Evolutionary conservation across 2,329 filamentous ascomycete species (phyloP).

Genomic region (Venturia asperata): DNA sequence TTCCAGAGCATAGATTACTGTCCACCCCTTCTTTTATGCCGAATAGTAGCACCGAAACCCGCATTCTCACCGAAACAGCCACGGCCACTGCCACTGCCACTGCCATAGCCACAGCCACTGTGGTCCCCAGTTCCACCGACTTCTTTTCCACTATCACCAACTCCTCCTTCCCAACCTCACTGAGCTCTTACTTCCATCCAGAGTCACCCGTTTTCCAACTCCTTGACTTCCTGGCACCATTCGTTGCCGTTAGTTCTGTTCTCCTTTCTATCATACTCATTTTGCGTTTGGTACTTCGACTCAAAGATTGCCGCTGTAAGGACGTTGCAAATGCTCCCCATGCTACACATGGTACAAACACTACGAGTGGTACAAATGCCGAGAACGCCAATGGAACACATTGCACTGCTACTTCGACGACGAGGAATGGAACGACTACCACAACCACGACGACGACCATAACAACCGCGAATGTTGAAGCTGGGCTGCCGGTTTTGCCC

Average conservation of each 20-base stretch:
- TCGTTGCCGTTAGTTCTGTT: background rate
- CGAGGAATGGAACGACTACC: too few species aligned
- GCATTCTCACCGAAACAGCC: background rate
- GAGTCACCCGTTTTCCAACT: background rate
- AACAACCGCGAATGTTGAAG: too few species aligned
- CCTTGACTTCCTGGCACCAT: background rate
- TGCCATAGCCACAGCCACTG: background rate
- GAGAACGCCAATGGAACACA: too few species aligned
- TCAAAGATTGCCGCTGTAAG: background rate
- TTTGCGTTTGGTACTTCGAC: background rate
- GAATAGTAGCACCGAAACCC: background rate
- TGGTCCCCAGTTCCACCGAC: too few species aligned
- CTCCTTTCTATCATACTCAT: background rate
- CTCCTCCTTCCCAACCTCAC: background rate
- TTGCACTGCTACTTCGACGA: too few species aligned
- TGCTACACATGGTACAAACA: too few species aligned
- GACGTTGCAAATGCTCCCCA: background rate
- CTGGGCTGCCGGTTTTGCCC: too few species aligned
- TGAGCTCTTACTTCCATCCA: background rate
- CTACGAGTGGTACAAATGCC: too few species aligned
- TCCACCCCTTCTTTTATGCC: background rate
- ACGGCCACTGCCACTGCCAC: background rate
- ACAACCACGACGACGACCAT: too few species aligned
- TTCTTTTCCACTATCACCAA: background rate
- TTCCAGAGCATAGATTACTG: background rate